Percentiles rank a stretch among this genome's conserved stretches.
These are phyloP conservation scores for Colletotrichum gloeosporioides DNA, from an alignment of 2,329 filamentous ascomycete genomes.

Conservation along the genomic window DNA sequence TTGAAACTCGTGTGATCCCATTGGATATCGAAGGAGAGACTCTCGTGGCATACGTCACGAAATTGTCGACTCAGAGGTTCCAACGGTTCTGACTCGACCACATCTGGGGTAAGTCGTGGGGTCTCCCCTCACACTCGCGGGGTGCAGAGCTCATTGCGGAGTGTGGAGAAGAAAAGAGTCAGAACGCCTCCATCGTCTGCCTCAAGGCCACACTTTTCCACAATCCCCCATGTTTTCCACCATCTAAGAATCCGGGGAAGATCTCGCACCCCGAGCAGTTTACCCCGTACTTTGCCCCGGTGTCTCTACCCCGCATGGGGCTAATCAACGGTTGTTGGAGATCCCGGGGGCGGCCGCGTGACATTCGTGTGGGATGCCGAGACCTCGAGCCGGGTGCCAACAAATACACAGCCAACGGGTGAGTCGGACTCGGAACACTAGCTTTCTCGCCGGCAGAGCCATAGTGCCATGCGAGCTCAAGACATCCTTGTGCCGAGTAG, in stretches of 20 bases:
- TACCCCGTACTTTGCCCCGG: background rate
- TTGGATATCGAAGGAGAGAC: background rate
- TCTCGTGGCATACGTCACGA: background rate
- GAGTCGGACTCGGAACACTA: background rate
- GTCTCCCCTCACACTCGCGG: background rate
- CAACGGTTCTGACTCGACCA: background rate
- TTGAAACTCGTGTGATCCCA: background rate
- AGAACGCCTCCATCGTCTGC: background rate
- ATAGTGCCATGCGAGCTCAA: background rate
- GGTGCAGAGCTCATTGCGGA: background rate
- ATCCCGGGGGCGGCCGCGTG: background rate
- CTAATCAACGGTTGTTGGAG: background rate
- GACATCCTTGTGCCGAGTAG: background rate
- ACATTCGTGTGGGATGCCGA: background rate
- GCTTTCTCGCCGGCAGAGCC: background rate
- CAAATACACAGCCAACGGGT: background rate
- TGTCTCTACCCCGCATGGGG: background rate
- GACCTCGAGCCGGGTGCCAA: background rate
- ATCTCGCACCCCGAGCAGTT: background rate
- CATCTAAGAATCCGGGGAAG: background rate
- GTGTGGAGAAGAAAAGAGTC: background rate
- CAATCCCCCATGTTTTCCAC: background rate
- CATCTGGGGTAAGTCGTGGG: constrained; percentile 1
- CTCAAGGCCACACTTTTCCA: background rate
- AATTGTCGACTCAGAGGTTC: background rate